Percentiles rank a stretch among this genome's conserved stretches.
Conservation (phyloP, 139 green algal species). For the Gonium pectorale region DNA sequence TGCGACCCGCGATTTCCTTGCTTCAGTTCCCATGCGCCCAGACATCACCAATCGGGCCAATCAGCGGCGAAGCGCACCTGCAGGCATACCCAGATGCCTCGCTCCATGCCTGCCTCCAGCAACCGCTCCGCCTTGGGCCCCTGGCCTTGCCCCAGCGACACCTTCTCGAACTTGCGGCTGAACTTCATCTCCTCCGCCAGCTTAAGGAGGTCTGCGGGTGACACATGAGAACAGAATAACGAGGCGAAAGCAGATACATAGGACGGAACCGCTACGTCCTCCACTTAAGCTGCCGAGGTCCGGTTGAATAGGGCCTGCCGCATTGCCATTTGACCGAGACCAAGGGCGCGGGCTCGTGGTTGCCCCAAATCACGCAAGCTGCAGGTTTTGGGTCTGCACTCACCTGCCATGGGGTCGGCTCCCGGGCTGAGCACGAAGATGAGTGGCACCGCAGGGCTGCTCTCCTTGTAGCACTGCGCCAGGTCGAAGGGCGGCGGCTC, state of each 20-base stretch:
- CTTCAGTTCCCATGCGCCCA: no score
- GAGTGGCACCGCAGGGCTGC: conserved; percentile 69
- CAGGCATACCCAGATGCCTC: conserved; percentile 82
- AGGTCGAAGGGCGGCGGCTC: conserved; percentile 88
- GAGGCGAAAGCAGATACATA: no score
- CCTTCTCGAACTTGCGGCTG: conserved; percentile 86
- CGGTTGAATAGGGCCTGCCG: no score
- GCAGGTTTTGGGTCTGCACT: not conserved
- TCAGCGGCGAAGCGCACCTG: no score
- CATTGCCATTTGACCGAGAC: no score
- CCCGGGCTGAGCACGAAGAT: conserved; percentile 86
- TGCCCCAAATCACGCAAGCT: not conserved
- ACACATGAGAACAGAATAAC: no score
- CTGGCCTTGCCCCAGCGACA: conserved; percentile 87
- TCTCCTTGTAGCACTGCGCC: conserved; percentile 74
- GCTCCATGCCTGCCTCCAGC: conserved; percentile 71
- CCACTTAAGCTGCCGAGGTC: no score
- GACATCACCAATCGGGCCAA: no score
- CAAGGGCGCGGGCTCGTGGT: not conserved
- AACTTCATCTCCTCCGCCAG: conserved; percentile 88
- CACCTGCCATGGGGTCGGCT: conserved; percentile 84
- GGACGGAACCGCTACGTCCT: no score
- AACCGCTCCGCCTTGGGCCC: conserved; percentile 84
- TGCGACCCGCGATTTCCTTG: no score
- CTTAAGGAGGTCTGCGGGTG: conserved; percentile 74